Evolutionary conservation across 1,139 yeast genomes (phyloP), one percentile per base, ranked within the genome.

Genomic region (Candida smagusa): DNA sequence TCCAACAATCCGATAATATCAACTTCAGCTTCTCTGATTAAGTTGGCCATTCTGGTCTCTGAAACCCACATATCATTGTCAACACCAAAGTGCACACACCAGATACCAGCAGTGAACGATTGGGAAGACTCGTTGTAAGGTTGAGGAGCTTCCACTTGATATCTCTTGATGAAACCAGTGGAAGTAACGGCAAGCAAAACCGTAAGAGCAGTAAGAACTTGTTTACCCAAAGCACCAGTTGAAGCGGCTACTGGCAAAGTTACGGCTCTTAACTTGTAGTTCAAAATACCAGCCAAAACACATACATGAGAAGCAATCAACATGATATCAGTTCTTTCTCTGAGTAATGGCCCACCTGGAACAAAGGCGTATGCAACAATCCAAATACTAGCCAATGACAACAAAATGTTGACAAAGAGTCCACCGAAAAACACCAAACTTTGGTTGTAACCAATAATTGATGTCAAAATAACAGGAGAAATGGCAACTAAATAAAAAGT

Each of bases 31-130:
- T 90, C 97, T 44, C 68, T 68, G 42, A 92, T 80, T 39, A 92
- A 76, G 49, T 85, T 82, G 40, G 82, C 69, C 96, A 92, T 90
- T 51, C 97, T 77, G 30, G 79, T 81, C 63, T 92, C 97, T 48
- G 92, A 81, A 0, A 95, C 94, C 98, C 98, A 92, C 95, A 92
- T 85, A 58, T 90, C 96, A 58, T 92, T 92, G 59, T 92, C 98
- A 39, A 92, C 73, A 13, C 97, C 98, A 56, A 92, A 92, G 63
- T 92, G 98, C 46, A 92, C 83, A 28, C 98, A 92, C 98, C 98
- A 92, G 46, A 92, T 90, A 55, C 97, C 98, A 0, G 97, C 90
- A 2, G 96, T 89, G 54, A 92, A 78, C 3, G 88, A 61, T 51
- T 80, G 75, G 8, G 89, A 77, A 9, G 82, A 82, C 19, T 84